A percentile compares a stretch with the other conserved stretches of the same genome.
Evolutionary conservation across 1,139 yeast species (phyloP).

Genomic region (Kazachstania sp.): DNA sequence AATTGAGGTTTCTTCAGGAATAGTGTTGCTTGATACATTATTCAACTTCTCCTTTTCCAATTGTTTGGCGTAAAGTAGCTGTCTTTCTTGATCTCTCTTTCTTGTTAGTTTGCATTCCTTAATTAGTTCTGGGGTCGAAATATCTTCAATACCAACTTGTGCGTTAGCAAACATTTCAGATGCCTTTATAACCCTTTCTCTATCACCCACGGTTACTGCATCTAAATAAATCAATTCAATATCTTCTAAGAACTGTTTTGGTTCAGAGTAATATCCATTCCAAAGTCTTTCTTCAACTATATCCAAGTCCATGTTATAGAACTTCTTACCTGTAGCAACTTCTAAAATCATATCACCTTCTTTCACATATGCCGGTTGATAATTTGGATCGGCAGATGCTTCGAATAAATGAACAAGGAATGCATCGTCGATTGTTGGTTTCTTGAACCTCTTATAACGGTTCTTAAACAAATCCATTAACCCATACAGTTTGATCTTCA

Average conservation of each 20-base stretch:
- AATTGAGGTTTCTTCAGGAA: neutral
- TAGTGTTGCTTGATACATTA: neutral
- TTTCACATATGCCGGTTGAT: constrained; percentile 44
- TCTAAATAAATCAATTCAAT: constrained; percentile 78
- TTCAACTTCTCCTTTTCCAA: constrained; percentile 28
- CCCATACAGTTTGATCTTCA: constrained; percentile 78
- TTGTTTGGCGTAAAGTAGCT: constrained; percentile 34
- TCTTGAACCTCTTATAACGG: constrained; percentile 80
- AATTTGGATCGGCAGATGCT: constrained; percentile 34
- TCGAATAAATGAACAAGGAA: constrained; percentile 71
- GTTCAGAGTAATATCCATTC: constrained; percentile 94
- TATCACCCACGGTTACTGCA: constrained; percentile 63
- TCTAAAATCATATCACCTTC: constrained; percentile 78
- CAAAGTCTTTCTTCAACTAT: constrained; percentile 89
- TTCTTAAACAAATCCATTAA: constrained; percentile 82
- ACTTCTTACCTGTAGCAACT: constrained; percentile 60
- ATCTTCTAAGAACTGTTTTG: constrained; percentile 80
- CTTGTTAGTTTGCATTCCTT: constrained; percentile 71
- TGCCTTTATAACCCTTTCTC: constrained; percentile 81
- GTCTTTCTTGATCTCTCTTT: constrained; percentile 55
- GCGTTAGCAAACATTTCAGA: constrained; percentile 96
- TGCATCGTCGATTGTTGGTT: constrained; percentile 79
- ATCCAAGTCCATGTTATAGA: constrained; percentile 84
- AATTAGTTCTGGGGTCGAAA: constrained; percentile 62
- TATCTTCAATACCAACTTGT: constrained; percentile 89